These are phyloP conservation scores for Pseudonectria foliicola DNA, from an alignment of 2,329 filamentous ascomycete genomes.

Conservation along the genomic window DNA sequence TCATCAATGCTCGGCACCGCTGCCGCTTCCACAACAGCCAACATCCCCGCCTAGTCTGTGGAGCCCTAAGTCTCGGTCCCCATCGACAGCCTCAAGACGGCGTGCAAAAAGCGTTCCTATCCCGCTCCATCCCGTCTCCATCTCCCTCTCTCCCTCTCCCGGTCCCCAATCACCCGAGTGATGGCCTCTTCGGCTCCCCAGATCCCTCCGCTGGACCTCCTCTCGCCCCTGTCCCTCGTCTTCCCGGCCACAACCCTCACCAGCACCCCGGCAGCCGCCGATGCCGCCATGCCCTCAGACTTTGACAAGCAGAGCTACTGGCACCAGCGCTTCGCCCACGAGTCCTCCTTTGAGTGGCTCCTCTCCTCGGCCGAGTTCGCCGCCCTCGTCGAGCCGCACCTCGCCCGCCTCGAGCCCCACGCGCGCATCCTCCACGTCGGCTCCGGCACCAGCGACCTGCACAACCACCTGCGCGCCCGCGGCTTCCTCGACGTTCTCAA, in stretches of 20 bases:
- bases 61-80: neutral
- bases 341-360: slow-evolving; percentile 43
- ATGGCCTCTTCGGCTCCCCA: slow-evolving; percentile 9
- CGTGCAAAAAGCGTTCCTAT: slow-evolving; percentile 6
- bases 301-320: slow-evolving; percentile 46
- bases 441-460: slow-evolving; percentile 43
- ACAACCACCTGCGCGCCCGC: slow-evolving; percentile 36
- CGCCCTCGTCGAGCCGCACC: slow-evolving; percentile 30
- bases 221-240: slow-evolving; percentile 3
- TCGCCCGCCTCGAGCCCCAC: slow-evolving; percentile 21
- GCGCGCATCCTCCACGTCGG: slow-evolving; percentile 39
- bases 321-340: slow-evolving; percentile 38
- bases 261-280: slow-evolving; percentile 4
- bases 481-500: slow-evolving; percentile 40
- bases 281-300: slow-evolving; percentile 25
- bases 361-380: slow-evolving; percentile 35
- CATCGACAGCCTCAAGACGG: slow-evolving; percentile 6
- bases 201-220: slow-evolving; percentile 13
- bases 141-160: neutral
- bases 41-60: no score
- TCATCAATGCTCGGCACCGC: no score
- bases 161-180: neutral
- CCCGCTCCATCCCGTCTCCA: no score
- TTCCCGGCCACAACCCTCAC: slow-evolving; percentile 4
- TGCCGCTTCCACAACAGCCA: no score